Base-by-base conservation (phyloP, 2,329 filamentous ascomycete genomes). In the Catunica adiposa region DNA sequence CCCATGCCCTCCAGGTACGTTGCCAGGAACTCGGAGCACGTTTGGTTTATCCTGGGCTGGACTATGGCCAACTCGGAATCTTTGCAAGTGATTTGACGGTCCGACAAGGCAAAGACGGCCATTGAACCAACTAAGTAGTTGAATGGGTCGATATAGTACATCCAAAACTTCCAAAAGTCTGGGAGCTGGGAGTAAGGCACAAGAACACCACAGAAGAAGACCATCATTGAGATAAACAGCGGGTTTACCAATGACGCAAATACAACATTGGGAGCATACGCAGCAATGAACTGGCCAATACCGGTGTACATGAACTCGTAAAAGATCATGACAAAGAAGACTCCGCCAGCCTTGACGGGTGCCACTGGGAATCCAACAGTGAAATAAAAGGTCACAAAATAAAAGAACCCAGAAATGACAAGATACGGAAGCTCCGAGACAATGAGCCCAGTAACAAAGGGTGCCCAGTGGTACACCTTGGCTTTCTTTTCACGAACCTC, bases 161-260 rank as follows among this genome's bases (percentile, higher is more conserved):
- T 74, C 79, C 80, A 84, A 60, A 74, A 75, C 23, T 71, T 69
- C 84, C 84, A 89, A 66, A 88, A 88, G 0, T 66, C 61, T 7
- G 79, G 76, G 22, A 89, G 73, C 25, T 74, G 73, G 0, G 62
- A 62, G 60, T 82, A 86, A 0, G 84, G 83, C 0, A 88, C 84
- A 3, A 87, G 71, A 1, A 89, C 82, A 59, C 85, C 85, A 61
- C 83, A 88, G 70, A 89, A 89, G 1, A 76, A 77, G 7, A 86
- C 73, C 2, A 87, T 70, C 42, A 79, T 65, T 63, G 74, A 71
- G 56, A 82, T 67, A 9, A 81, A 54, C 0, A 82, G 63, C 0
- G 77, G 77, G 60, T 80, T 81, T 59, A 73, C 71, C 3, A 82
- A 69, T 0, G 76, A 69, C 0, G 79, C 79, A 47, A 80, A 80